phyloP scores from a whole-genome alignment of 805 yeast species.

The Suhomyces prunicola region DNA sequence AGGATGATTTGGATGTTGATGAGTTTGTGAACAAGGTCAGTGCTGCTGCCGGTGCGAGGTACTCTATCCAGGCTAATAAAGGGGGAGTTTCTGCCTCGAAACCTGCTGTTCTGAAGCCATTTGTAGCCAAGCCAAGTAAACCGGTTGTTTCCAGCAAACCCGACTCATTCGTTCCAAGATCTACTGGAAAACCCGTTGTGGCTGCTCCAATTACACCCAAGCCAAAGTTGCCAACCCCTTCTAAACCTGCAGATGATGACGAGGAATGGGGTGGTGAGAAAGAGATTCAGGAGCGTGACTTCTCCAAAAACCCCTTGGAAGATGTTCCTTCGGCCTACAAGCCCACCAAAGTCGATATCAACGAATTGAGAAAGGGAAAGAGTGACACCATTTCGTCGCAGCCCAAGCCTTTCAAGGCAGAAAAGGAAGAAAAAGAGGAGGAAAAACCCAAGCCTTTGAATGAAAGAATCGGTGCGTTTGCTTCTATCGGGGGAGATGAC shows the following conservation, averaged over 20 bases:
- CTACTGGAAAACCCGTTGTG: conserved; percentile 41
- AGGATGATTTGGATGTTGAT: conserved; percentile 79
- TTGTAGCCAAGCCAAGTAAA: conserved; percentile 27
- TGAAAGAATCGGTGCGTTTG: conserved; percentile 45
- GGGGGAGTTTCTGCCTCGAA: conserved; percentile 13
- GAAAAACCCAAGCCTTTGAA: conserved; percentile 46
- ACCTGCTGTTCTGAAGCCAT: conserved; percentile 5
- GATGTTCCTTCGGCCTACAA: conserved; percentile 60
- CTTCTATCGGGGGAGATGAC: conserved; percentile 20
- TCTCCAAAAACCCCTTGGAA: conserved; percentile 47
- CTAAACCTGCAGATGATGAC: conserved; percentile 34
- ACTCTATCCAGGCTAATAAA: conserved; percentile 52
- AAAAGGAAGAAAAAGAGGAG: conserved; percentile 26
- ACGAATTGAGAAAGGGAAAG: conserved; percentile 49
- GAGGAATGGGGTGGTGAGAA: conserved; percentile 76
- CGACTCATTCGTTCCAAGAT: conserved; percentile 27
- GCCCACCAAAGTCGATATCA: conserved; percentile 62
- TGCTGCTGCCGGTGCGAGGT: conserved; percentile 95
- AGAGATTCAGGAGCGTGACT: conserved; percentile 54
- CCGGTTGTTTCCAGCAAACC: conserved; percentile 19
- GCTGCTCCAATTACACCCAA: conserved; percentile 11
- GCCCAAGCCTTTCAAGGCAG: conserved; percentile 25
- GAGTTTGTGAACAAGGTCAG: conserved; percentile 74
- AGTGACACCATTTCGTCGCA: conserved; percentile 45
- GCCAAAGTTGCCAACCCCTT: conserved; percentile 18